Base-by-base conservation (phyloP, 2,329 filamentous ascomycete genomes). In the Aspergillus unguis region DNA sequence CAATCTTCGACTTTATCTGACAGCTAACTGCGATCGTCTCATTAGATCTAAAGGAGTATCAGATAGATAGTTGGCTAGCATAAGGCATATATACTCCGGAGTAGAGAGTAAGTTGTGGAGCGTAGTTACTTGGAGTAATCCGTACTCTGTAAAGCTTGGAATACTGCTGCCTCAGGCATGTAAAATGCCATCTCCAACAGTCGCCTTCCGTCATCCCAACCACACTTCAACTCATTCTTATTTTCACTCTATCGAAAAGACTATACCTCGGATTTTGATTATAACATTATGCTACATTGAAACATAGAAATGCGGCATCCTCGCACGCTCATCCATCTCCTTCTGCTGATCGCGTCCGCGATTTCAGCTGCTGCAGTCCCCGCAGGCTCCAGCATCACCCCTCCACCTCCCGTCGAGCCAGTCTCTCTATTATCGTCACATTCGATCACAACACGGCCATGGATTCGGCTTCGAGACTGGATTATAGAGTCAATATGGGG, bases 401-500 rank as follows among this genome's bases (percentile, higher is more conserved):
- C 65, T 40, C 64, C 63, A 33, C 66, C 66, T 29, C 64, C 64
- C 7, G 55, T 70, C 36, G 63, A 67, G 40, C 64, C 69, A n/a
- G 56, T 64, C 27, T 61, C 58, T 23, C 56, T 65, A 29, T 55
- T 65, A 25, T 59, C 57, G n/a, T 56, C 62, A 17, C 65, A 67
- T n/a, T 62, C 67, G 10, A 58, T 63, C 46, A 61, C 65, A 23
- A 59, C 62, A 45, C 64, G 70, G 6, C 65, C 71, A 53, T 75
- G 71, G 69, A 70, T 59, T 50, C 66, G 66, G 48, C 50, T 76
- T 11, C 69, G 74, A 31, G 69, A 77, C 56, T 69, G 72, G 57
- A 55, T 74, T 6, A 75, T 77, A 46, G 70, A 76, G 53, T 63
- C 65, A 3, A 65, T 77, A 53, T 78, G 75, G 75, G 66, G 65